Base-by-base conservation (phyloP, 495 filamentous ascomycete species). In the Sabuloglossum arenarium region DNA sequence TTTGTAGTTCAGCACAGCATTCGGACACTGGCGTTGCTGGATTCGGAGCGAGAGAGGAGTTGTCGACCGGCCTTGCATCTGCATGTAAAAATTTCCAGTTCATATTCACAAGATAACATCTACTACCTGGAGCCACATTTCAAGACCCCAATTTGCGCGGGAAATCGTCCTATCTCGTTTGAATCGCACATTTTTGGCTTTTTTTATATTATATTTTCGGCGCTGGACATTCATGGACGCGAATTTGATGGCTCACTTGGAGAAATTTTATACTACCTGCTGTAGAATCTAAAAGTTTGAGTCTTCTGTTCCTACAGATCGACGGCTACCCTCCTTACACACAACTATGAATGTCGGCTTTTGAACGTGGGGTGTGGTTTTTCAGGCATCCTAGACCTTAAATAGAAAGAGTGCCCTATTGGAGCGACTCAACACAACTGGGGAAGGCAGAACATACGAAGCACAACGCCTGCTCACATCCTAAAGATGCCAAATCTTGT, bases 401-500 rank as follows among this genome's bases (percentile, higher is more conserved):
- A n/a, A n/a, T n/a, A n/a, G 30, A 32, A 32, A 32, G 11, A 32
- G 11, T 32, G 30, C 30, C 30, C 11, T 32, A 11, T 11, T 32
- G 30, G 30, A n/a, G 30, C 30, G 4, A 32, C 11, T 43, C 12
- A 23, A 23, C 10, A 21, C 19, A 0, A 19, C 21, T 19, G 25
- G 16, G 23, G 25, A 51, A 29, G 47, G 25, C 28, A 30, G 14
- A 29, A 6, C 66, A 27, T n/a, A 9, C 19, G 5, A 47, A 10
- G 9, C 27, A n/a, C 11, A 28, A 12, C 23, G 27, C 24, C 9
- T 14, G 9, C 24, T n/a, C 47, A 98, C 91, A 98, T 98, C 68
- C 91, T 82, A 72, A 97, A 98, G 11, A 98, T 84, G 34, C 91
- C 91, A 76, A 93, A 98, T 66, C 71, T 81, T 21, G 85, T 94